phyloP scores from a whole-genome alignment of 106 monocot species.

The Hemerocallis citrina region DNA sequence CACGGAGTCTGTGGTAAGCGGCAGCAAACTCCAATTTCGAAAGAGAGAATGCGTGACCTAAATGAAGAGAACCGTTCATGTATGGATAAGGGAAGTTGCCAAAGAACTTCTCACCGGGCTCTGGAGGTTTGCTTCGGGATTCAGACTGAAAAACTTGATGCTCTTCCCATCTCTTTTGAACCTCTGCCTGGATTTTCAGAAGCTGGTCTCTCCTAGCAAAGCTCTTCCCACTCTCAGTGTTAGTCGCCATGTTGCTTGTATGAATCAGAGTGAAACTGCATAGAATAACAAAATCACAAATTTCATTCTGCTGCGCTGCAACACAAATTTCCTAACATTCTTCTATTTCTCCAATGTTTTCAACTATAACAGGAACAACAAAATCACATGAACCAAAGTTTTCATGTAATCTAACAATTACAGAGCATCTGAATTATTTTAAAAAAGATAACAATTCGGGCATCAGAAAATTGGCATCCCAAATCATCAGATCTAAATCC shows the following conservation, averaged over 20 bases:
- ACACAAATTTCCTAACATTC: too few relatives aligned
- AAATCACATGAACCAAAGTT: too few relatives aligned
- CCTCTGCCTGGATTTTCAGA: constrained; percentile 49
- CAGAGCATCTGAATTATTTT: too few relatives aligned
- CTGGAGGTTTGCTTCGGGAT: constrained; percentile 25
- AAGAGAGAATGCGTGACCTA: constrained; percentile 72
- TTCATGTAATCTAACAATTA: too few relatives aligned
- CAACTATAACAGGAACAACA: too few relatives aligned
- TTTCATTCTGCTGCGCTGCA: too few relatives aligned
- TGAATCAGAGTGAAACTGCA: background rate
- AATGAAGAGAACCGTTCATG: constrained; percentile 85
- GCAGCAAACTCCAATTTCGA: constrained; percentile 84
- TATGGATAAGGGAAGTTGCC: constrained; percentile 96
- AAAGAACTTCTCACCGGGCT: constrained; percentile 73
- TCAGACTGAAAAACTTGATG: constrained; percentile 50
- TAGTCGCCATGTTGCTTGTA: constrained; percentile 27
- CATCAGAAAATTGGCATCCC: too few relatives aligned
- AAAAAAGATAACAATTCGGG: too few relatives aligned
- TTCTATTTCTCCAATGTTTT: too few relatives aligned
- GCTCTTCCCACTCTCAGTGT: constrained; percentile 42
- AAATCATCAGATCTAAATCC: too few relatives aligned
- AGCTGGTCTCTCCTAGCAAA: constrained; percentile 70
- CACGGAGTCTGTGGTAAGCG: constrained; percentile 63
- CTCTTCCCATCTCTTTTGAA: constrained; percentile 68
- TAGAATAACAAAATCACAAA: background rate